Conservation (phyloP, 768 basidiomycete species). For the Leucogyrophana mollusca region DNA sequence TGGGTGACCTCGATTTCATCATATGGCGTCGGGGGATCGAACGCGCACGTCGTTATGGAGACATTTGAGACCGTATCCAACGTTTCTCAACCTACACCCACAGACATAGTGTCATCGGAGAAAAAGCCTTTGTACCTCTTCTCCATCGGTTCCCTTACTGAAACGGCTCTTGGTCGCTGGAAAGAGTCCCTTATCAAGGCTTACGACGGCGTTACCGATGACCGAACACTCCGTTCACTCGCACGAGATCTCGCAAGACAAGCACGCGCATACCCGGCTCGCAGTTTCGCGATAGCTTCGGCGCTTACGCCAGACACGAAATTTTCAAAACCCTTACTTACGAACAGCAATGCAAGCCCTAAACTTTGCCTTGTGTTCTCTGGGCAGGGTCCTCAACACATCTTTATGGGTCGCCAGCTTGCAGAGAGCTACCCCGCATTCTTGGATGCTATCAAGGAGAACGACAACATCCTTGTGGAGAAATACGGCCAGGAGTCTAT, state of each 20-base stretch:
- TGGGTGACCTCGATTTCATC: slow-evolving; percentile 32
- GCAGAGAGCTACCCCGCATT: slow-evolving; percentile 30
- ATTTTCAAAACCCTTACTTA: slow-evolving; percentile 28
- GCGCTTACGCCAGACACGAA: slow-evolving; percentile 20
- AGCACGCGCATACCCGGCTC: slow-evolving; percentile 28
- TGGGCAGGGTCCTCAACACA: slow-evolving; percentile 36
- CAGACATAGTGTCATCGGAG: not conserved
- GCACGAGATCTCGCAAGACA: slow-evolving; percentile 27
- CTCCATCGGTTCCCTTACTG: slow-evolving; percentile 26
- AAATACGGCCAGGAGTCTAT: slow-evolving; percentile 28
- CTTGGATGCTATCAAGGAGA: slow-evolving; percentile 27
- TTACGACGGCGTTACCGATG: slow-evolving; percentile 17
- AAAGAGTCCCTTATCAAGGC: slow-evolving; percentile 15
- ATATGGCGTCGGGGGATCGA: slow-evolving; percentile 34
- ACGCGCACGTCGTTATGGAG: slow-evolving; percentile 32
- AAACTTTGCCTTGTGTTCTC: slow-evolving; percentile 35
- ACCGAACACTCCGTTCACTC: slow-evolving; percentile 22
- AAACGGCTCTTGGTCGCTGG: slow-evolving; percentile 22
- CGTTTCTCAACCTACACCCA: slow-evolving; percentile 5
- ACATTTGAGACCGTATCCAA: slow-evolving; percentile 15
- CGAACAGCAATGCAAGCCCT: slow-evolving; percentile 18
- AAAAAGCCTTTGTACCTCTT: slow-evolving; percentile 24
- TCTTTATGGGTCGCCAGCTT: slow-evolving; percentile 36
- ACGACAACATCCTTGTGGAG: slow-evolving; percentile 28
- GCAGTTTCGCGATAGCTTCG: slow-evolving; percentile 23